phyloP scores from a whole-genome alignment of 805 yeast genomes.

The Yarrowia yakushimensis region DNA sequence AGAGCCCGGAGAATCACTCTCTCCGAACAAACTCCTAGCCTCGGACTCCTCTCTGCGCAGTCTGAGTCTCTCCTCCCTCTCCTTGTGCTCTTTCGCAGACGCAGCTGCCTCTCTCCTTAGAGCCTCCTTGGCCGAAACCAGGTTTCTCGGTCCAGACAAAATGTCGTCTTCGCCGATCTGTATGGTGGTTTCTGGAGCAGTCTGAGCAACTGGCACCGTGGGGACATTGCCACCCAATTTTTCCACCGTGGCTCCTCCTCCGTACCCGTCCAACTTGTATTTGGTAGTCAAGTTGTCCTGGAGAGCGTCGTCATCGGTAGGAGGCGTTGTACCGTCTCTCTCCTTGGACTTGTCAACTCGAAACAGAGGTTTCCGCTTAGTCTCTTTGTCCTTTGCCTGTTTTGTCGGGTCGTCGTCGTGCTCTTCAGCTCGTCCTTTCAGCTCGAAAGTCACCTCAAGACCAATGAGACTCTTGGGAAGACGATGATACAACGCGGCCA shows the following conservation, averaged over 20 bases:
- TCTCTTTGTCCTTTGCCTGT: background rate
- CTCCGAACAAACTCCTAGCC: background rate
- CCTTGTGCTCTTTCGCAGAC: background rate
- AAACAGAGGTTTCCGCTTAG: background rate
- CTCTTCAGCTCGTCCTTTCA: background rate
- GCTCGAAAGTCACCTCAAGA: background rate
- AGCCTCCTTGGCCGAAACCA: background rate
- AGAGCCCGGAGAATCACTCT: background rate
- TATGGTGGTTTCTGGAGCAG: background rate
- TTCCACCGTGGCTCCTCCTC: background rate
- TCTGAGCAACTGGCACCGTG: no score
- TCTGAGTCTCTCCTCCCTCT: background rate
- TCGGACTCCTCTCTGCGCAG: background rate
- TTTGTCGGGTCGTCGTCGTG: background rate
- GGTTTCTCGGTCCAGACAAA: background rate
- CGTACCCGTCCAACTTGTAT: background rate
- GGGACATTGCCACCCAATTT: background rate
- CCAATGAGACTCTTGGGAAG: background rate
- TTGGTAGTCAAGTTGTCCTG: background rate
- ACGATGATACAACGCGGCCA: background rate
- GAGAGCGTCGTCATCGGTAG: background rate
- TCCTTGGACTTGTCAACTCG: background rate
- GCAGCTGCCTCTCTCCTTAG: background rate
- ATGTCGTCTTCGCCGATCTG: background rate
- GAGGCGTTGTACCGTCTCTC: background rate